Evolutionary conservation across 1,139 yeast species (phyloP).

Genomic region (Zygosaccharomyces pseudobailii): DNA sequence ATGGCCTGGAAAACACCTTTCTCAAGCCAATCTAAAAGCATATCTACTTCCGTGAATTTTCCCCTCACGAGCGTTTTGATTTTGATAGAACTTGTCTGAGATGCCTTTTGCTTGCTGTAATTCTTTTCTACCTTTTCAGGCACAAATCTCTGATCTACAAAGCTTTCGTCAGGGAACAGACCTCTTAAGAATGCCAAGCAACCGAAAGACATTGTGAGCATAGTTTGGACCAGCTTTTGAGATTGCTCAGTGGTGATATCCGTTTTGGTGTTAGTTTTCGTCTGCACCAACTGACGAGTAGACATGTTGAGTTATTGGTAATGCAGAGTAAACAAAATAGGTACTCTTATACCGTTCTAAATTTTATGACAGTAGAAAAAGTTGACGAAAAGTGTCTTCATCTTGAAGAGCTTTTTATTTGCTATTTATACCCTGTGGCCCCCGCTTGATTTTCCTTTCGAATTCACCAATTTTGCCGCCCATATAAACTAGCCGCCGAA

Average conservation of each 20-base stretch:
- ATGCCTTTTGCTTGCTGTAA: constrained; percentile 25
- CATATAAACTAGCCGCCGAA: not conserved
- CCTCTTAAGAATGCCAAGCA: constrained; percentile 50
- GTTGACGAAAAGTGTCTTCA: not conserved
- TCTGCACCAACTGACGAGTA: constrained; percentile 24
- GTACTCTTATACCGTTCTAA: too few species aligned
- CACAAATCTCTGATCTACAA: constrained; percentile 41
- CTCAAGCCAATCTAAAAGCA: constrained; percentile 48
- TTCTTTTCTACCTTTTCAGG: constrained; percentile 33
- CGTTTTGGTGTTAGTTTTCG: constrained; percentile 21
- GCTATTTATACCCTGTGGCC: not conserved
- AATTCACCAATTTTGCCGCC: not conserved
- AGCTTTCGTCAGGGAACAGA: constrained; percentile 46
- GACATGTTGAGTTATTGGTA: constrained; percentile 16
- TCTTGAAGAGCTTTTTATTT: not conserved
- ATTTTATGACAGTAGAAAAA: not conserved
- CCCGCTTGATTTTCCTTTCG: not conserved
- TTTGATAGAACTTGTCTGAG: constrained; percentile 35
- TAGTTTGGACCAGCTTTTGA: constrained; percentile 41
- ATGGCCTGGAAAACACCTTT: constrained; percentile 45
- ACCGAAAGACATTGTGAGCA: constrained; percentile 46
- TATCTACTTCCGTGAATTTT: constrained; percentile 41
- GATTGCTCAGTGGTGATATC: constrained; percentile 35
- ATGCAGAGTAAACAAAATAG: not conserved
- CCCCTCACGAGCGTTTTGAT: constrained; percentile 46